Conservation (phyloP, 2,329 filamentous ascomycete genomes). For the Apiospora koreana region DNA sequence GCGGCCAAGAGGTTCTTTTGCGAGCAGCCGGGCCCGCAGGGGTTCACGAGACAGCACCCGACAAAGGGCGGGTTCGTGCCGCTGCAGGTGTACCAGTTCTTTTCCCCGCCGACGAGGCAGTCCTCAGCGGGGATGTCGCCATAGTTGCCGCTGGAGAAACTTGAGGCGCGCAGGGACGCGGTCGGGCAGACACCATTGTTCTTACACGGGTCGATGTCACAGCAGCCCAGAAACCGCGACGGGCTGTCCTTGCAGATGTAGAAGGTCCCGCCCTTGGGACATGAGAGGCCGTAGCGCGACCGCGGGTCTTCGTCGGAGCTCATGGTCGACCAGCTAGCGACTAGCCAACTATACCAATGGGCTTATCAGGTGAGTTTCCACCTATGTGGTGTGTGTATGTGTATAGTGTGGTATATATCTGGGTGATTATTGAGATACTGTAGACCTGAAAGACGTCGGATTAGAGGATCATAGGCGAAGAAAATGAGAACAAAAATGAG, state of each 20-base stretch:
- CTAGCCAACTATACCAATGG: not conserved
- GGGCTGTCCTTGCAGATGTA: constrained; percentile 24
- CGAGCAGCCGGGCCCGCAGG: constrained; percentile 20
- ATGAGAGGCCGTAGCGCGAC: constrained; percentile 19
- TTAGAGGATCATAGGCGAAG: not conserved
- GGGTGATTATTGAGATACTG: not conserved
- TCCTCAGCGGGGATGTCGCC: constrained; percentile 16
- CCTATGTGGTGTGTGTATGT: not conserved
- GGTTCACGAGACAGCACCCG: constrained; percentile 25
- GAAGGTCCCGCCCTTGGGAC: constrained; percentile 21
- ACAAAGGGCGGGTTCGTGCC: constrained; percentile 20
- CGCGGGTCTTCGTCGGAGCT: not conserved
- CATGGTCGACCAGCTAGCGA: not conserved
- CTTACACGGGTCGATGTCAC: constrained; percentile 23
- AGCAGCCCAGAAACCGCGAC: constrained; percentile 24
- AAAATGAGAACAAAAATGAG: not conserved
- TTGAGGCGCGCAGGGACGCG: constrained; percentile 13
- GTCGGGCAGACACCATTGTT: constrained; percentile 17
- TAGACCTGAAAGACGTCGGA: not conserved
- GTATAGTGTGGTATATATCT: not conserved
- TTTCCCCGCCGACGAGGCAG: constrained; percentile 10
- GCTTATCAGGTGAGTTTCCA: not conserved
- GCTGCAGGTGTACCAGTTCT: constrained; percentile 24
- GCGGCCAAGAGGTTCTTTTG: not conserved
- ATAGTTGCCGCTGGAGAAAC: constrained; percentile 18